These are phyloP conservation scores for Arabidopsis arenosa DNA, from an alignment of 345 rosid species.

Conservation along the genomic window DNA sequence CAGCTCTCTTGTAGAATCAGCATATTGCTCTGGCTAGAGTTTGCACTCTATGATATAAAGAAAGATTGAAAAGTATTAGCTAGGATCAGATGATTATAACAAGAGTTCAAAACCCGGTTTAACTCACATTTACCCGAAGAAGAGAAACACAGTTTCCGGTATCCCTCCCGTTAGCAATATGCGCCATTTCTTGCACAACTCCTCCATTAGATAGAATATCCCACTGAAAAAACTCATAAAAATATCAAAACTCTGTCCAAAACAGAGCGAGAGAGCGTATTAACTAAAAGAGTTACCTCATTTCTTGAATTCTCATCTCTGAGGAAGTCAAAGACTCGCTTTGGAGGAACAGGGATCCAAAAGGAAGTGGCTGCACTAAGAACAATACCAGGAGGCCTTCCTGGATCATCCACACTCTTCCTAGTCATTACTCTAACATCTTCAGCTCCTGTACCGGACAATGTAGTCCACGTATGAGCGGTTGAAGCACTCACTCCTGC, in stretches of 20 bases:
- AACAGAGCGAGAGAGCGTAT: neutral
- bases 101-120: neutral
- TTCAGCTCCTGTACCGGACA: conserved; percentile 89
- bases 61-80: neutral
- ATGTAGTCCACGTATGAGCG: conserved; percentile 87
- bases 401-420: conserved; percentile 92
- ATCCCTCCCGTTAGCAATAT: conserved; percentile 87
- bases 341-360: conserved; percentile 90
- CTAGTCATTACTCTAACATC: conserved; percentile 97
- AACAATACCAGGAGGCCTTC: conserved; percentile 94
- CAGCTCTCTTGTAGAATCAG: conserved; percentile 77
- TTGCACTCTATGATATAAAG: conserved; percentile 54
- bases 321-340: conserved; percentile 83
- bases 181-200: conserved; percentile 93
- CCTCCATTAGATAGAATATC: conserved; percentile 96
- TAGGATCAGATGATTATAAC: conserved; percentile 12
- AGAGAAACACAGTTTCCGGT: conserved; percentile 93
- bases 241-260: neutral
- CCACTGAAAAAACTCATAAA: conserved; percentile 62
- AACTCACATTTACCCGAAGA: conserved; percentile 82
- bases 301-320: conserved; percentile 83
- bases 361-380: conserved; percentile 97
- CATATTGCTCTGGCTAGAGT: conserved; percentile 86
- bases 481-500: conserved; percentile 94
- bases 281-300: conserved; percentile 55